These are phyloP conservation scores for Pugionium dolabratum DNA, from an alignment of 345 rosid species.

Conservation along the genomic window DNA sequence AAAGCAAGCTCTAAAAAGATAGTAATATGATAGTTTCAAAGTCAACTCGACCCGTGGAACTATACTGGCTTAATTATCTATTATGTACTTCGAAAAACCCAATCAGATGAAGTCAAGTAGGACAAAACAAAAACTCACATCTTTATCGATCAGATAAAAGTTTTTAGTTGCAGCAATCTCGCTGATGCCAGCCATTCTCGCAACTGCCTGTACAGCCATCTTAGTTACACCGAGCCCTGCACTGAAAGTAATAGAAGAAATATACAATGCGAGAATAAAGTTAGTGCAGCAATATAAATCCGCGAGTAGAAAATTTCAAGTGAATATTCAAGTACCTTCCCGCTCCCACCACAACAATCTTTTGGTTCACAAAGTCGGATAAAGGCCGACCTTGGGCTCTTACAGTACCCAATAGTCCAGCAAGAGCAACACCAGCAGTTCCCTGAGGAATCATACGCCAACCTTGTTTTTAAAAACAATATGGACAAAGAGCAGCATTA, in stretches of 20 bases:
- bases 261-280: constrained; percentile 22
- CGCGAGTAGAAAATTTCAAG: background rate
- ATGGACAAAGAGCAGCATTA: background rate
- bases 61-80: constrained; percentile 10
- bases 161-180: constrained; percentile 52
- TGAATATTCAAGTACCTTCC: constrained; percentile 69
- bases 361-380: constrained; percentile 83
- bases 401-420: constrained; percentile 87
- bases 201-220: constrained; percentile 73
- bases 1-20: constrained; percentile 25
- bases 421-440: constrained; percentile 99
- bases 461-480: background rate
- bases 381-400: constrained; percentile 91
- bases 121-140: constrained; percentile 52
- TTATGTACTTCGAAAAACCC: constrained; percentile 13
- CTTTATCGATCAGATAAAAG: constrained; percentile 86
- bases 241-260: constrained; percentile 50
- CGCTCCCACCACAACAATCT: constrained; percentile 99
- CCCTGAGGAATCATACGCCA: constrained; percentile 54
- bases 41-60: constrained; percentile 27
- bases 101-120: constrained; percentile 9
- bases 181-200: constrained; percentile 73
- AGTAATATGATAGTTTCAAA: constrained; percentile 29
- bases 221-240: constrained; percentile 97
- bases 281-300: background rate